phyloP scores from a whole-genome alignment of 164 flowering plant genomes.

The Vitis riparia region DNA sequence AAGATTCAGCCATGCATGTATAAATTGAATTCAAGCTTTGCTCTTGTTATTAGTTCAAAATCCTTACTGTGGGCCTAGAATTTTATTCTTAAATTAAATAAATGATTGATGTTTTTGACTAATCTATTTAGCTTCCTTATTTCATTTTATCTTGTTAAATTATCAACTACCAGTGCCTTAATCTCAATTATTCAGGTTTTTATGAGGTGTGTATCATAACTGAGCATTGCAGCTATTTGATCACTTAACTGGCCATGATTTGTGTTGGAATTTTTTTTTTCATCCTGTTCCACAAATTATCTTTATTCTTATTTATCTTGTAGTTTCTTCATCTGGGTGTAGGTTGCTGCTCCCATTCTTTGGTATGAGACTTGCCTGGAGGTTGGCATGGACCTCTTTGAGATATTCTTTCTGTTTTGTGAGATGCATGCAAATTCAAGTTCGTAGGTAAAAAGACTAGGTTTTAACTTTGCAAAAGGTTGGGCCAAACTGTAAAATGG shows the following conservation, averaged over 20 bases:
- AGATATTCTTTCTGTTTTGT: constrained; percentile 31
- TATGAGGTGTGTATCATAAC: too few relatives aligned
- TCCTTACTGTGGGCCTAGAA: background rate
- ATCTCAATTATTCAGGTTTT: background rate
- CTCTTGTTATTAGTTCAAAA: background rate
- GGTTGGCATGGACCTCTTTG: constrained; percentile 44
- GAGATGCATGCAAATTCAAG: constrained; percentile 33
- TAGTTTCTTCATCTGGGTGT: constrained; percentile 15
- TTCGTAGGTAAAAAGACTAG: constrained; percentile 47
- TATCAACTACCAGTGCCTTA: background rate
- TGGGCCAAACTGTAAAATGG: background rate
- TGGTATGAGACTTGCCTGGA: constrained; percentile 55
- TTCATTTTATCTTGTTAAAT: background rate
- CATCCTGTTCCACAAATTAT: background rate
- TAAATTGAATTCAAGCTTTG: background rate
- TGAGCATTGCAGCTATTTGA: background rate
- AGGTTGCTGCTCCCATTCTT: constrained; percentile 71
- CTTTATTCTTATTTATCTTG: constrained; percentile 6
- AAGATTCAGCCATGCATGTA: background rate
- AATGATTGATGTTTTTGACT: background rate
- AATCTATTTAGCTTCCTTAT: background rate
- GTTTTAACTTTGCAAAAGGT: background rate
- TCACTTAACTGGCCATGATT: background rate
- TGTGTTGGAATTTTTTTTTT: background rate
- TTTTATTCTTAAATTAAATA: background rate